phyloP scores from a whole-genome alignment of 2,329 filamentous ascomycete genomes.

The Microcyclosporella mali region DNA sequence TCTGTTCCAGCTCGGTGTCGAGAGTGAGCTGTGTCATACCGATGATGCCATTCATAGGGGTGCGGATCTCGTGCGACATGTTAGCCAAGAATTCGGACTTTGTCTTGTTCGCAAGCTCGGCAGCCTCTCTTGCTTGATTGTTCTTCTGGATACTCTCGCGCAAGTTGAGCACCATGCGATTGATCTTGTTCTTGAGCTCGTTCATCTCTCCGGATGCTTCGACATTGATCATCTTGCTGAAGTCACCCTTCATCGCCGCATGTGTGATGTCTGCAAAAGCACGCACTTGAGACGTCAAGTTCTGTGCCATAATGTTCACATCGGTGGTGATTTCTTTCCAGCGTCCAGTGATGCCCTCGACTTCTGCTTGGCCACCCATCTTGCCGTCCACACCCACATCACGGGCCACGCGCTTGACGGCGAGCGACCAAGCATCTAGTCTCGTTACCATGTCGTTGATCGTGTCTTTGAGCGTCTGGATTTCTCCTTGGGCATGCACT shows the following conservation, averaged over 20 bases:
- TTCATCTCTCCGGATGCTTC: conserved; percentile 99
- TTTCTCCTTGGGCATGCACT: conserved; percentile 91
- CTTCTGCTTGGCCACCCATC: conserved; percentile 95
- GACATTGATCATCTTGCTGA: conserved; percentile 92
- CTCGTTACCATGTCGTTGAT: conserved; percentile 99
- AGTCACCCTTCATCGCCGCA: conserved; percentile 91
- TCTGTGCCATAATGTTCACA: conserved; percentile 82
- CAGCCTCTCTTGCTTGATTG: conserved; percentile 88
- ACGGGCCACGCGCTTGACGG: conserved; percentile 89
- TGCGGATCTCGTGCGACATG: conserved; percentile 98
- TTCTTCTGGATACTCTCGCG: conserved; percentile 95
- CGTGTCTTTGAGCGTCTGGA: conserved; percentile 86
- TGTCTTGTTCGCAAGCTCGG: conserved; percentile 93
- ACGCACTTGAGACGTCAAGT: conserved; percentile 89
- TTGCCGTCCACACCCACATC: conserved; percentile 97
- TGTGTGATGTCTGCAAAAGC: conserved; percentile 99
- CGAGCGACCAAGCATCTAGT: conserved; percentile 90
- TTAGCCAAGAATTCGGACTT: conserved; percentile 98
- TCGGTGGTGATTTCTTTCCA: conserved; percentile 99
- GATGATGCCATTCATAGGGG: conserved; percentile 96
- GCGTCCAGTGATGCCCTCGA: conserved; percentile 82
- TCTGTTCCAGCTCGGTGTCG: conserved; percentile 86
- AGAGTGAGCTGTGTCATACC: conserved; percentile 96
- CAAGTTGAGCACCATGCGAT: conserved; percentile 96
- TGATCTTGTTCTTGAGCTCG: conserved; percentile 97